Conservation (phyloP, 1,284 basidiomycete genomes). For the Takashimella koratensis region DNA sequence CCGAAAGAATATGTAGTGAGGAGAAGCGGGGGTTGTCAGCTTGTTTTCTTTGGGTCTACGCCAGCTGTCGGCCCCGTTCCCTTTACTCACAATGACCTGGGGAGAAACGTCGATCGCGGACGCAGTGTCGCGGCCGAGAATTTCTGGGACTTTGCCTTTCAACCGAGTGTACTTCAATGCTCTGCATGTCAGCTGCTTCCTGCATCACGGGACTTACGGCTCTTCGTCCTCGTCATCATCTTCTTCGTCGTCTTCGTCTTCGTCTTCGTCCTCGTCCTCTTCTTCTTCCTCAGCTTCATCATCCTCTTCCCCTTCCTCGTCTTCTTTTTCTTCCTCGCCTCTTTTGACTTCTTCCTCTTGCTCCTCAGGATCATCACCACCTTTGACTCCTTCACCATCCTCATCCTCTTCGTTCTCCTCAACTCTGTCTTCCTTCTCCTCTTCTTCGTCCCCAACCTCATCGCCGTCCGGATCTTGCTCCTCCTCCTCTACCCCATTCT, state of each 20-base stretch:
- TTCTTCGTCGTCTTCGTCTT: constrained; percentile 20
- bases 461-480: constrained; percentile 2
- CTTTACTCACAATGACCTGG: constrained; percentile 63
- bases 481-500: constrained; percentile 1
- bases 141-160: constrained; percentile 66
- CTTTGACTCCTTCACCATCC: constrained; percentile 11
- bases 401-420: constrained; percentile 13
- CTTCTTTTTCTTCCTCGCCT: constrained; percentile 55
- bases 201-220: constrained; percentile 27
- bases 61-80: too few species aligned
- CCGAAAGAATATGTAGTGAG: too few species aligned
- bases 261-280: constrained; percentile 13
- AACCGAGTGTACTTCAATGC: constrained; percentile 87
- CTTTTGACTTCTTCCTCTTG: constrained; percentile 66
- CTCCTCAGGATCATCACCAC: constrained; percentile 56
- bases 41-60: too few species aligned
- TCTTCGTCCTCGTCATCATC: constrained; percentile 47
- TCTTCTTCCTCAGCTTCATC: constrained; percentile 2
- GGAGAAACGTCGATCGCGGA: constrained; percentile 75
- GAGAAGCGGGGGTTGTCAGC: too few species aligned
- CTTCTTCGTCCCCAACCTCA: constrained; percentile 2
- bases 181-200: constrained; percentile 14
- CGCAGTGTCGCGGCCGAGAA: constrained; percentile 84
- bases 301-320: constrained; percentile 1
- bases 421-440: constrained; percentile 6